phyloP scores from a whole-genome alignment of 2,329 filamentous ascomycete species.

The Aspergillus nomiae region DNA sequence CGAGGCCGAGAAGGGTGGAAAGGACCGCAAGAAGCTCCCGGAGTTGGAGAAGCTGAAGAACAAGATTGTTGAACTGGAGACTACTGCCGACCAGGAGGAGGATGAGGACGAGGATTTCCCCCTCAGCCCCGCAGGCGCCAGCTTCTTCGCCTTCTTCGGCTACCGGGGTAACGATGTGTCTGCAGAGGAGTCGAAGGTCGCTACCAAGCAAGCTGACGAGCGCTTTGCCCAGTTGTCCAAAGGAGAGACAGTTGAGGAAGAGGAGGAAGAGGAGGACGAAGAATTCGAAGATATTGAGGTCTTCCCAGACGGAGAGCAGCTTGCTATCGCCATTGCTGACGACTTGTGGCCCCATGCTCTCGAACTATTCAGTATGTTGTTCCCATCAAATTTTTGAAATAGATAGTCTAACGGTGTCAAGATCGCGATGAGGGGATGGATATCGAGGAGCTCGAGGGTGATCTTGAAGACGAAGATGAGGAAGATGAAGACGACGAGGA shows the following conservation, averaged over 20 bases:
- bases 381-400: not conserved
- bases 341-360: conserved; percentile 88
- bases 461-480: conserved; percentile 45
- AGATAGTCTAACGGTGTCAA: not conserved
- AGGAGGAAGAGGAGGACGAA: conserved; percentile 48
- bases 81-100: conserved; percentile 33
- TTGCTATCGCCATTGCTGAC: conserved; percentile 79
- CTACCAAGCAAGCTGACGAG: conserved; percentile 62
- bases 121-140: conserved; percentile 65
- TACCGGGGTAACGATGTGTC: conserved; percentile 71
- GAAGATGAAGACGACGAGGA: conserved; percentile 46
- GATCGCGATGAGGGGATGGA: conserved; percentile 68
- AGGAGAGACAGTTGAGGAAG: conserved; percentile 54
- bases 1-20: conserved; percentile 60
- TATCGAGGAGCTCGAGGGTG: conserved; percentile 64
- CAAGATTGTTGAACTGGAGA: conserved; percentile 48
- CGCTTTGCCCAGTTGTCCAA: conserved; percentile 52
- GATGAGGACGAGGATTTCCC: conserved; percentile 41
- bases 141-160: conserved; percentile 90
- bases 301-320: conserved; percentile 81
- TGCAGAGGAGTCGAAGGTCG: conserved; percentile 69
- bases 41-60: conserved; percentile 56
- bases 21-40: conserved; percentile 54
- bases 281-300: conserved; percentile 73
- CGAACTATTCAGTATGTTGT: conserved; percentile 81